Evolutionary conservation across 2,329 filamentous ascomycete genomes (phyloP).

Genomic region (Cucurbitaria berberidis): DNA sequence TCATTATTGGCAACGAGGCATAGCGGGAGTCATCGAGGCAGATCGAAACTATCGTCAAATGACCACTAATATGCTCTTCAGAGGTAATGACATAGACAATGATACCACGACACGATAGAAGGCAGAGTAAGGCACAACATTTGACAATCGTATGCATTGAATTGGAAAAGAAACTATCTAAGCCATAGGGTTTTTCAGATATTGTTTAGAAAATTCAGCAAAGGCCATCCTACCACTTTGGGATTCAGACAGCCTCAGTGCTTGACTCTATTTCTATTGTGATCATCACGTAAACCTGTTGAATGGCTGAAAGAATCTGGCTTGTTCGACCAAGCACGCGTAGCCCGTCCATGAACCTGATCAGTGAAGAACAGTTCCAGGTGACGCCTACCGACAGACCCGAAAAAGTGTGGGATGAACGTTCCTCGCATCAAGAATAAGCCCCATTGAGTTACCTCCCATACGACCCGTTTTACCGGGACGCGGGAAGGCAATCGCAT

Average conservation of each 20-base stretch:
- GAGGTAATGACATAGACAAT: not conserved
- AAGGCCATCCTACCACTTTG: slow-evolving; percentile 53
- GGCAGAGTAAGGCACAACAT: not conserved
- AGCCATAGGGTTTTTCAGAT: slow-evolving; percentile 53
- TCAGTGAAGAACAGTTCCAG: slow-evolving; percentile 11
- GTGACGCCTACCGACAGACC: slow-evolving; percentile 52
- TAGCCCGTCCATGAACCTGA: slow-evolving; percentile 33
- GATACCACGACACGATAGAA: slow-evolving; percentile 15
- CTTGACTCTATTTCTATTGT: slow-evolving; percentile 95
- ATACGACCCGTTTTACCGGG: slow-evolving; percentile 44
- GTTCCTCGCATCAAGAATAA: slow-evolving; percentile 99
- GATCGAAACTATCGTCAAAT: not conserved
- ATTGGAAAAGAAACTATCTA: slow-evolving; percentile 29
- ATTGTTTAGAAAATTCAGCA: slow-evolving; percentile 55
- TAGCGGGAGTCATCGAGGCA: slow-evolving; percentile 6
- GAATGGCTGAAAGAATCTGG: slow-evolving; percentile 59
- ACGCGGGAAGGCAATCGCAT: slow-evolving; percentile 82
- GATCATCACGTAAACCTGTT: slow-evolving; percentile 79
- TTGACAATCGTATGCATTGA: not conserved
- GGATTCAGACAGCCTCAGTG: slow-evolving; percentile 72
- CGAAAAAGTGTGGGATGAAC: slow-evolving; percentile 55
- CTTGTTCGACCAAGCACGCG: slow-evolving; percentile 71
- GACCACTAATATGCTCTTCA: not conserved
- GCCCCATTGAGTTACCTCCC: slow-evolving; percentile 99
- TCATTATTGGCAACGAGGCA: slow-evolving; percentile 53